phyloP scores from a whole-genome alignment of 352 stramenopile species.

The Aphanomyces cochlioides region DNA sequence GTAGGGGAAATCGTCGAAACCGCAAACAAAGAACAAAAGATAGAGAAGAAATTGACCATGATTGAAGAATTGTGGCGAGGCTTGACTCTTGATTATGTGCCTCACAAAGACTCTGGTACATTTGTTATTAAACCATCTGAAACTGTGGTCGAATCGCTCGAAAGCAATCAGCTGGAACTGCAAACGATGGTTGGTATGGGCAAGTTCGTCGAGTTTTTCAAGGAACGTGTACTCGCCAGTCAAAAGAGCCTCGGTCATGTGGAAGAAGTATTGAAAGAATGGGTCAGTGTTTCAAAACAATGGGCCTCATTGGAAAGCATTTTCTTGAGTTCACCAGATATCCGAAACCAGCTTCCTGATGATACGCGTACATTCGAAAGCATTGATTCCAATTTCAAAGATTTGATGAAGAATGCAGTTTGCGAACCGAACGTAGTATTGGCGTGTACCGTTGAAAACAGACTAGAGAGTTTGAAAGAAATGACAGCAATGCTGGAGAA shows the following conservation, averaged over 20 bases:
- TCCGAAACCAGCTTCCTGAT: constrained; percentile 82
- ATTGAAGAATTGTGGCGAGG: constrained; percentile 83
- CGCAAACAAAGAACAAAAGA: constrained; percentile 86
- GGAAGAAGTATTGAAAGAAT: constrained; percentile 84
- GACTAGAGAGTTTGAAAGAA: constrained; percentile 76
- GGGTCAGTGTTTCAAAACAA: constrained; percentile 83
- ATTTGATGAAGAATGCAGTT: constrained; percentile 87
- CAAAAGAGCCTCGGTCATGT: constrained; percentile 82
- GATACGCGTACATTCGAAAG: constrained; percentile 84
- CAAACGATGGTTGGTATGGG: constrained; percentile 88
- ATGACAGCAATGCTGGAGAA: constrained; percentile 87
- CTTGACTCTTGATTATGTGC: constrained; percentile 81
- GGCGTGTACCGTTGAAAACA: constrained; percentile 71
- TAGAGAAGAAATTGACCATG: constrained; percentile 87
- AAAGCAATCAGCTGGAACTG: constrained; percentile 83
- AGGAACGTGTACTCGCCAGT: constrained; percentile 69
- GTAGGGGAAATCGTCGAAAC: constrained; percentile 86
- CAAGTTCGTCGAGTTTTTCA: constrained; percentile 90
- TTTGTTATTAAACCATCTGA: constrained; percentile 84
- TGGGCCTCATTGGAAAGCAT: constrained; percentile 87
- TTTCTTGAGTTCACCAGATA: constrained; percentile 85
- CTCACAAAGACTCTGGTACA: constrained; percentile 82
- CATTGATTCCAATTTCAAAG: constrained; percentile 88
- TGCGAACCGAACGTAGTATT: constrained; percentile 78
- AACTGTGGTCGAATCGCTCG: constrained; percentile 79